Percentiles rank a stretch among this genome's conserved stretches.
phyloP scores from a whole-genome alignment of 2,329 filamentous ascomycete genomes.

The Arthroderma sp. region DNA sequence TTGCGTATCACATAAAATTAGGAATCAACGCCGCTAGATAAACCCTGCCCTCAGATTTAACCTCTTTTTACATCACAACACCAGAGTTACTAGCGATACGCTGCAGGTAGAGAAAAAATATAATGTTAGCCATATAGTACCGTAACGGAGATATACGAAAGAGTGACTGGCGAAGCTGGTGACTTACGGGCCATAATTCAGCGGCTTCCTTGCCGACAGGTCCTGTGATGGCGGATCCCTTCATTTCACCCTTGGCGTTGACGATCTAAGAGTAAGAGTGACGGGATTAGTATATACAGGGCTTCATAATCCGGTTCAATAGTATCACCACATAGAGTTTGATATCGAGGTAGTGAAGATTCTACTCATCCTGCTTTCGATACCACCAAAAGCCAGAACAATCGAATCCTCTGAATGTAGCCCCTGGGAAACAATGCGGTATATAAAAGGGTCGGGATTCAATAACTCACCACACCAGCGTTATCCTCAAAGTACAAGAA shows the following conservation, averaged over 20 bases:
- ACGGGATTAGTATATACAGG: too few relatives aligned
- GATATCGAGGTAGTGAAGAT: too few relatives aligned
- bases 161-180: not conserved
- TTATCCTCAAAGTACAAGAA: slow-evolving; percentile 99
- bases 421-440: too few relatives aligned
- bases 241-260: slow-evolving; percentile 99
- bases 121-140: slow-evolving; percentile 1
- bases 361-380: too few relatives aligned
- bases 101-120: slow-evolving; percentile 30
- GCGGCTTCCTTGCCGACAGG: slow-evolving; percentile 99
- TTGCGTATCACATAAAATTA: slow-evolving; percentile 12
- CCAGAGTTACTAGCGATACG: slow-evolving; percentile 99
- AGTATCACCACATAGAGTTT: too few relatives aligned
- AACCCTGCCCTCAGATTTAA: not conserved
- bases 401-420: too few relatives aligned
- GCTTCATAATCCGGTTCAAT: too few relatives aligned
- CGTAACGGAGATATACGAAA: not conserved
- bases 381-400: too few relatives aligned
- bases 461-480: slow-evolving; percentile 85
- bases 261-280: slow-evolving; percentile 84
- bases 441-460: too few relatives aligned
- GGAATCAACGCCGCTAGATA: slow-evolving; percentile 7
- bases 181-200: slow-evolving; percentile 92
- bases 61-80: slow-evolving; percentile 85
- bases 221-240: slow-evolving; percentile 98